phyloP scores from a whole-genome alignment of 75 land plant species.

The Cunninghamia lanceolata region DNA sequence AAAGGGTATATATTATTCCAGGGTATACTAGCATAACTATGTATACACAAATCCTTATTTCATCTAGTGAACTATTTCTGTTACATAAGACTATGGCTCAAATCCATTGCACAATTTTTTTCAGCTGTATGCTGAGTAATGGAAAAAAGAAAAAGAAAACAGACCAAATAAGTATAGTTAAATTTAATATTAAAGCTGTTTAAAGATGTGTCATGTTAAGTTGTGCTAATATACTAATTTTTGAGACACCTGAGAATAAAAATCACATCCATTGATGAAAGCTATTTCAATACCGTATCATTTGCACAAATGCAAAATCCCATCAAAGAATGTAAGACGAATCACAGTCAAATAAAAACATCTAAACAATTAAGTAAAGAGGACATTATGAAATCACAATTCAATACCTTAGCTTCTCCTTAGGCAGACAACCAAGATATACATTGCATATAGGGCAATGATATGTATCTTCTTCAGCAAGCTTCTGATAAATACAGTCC shows the following conservation, averaged over 20 bases:
- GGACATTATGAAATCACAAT: neutral
- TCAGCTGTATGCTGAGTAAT: neutral
- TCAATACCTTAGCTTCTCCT: constrained; percentile 79
- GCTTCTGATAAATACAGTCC: constrained; percentile 72
- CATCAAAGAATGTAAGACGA: neutral
- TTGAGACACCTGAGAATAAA: neutral
- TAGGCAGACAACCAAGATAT: constrained; percentile 68
- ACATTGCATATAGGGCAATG: constrained; percentile 84
- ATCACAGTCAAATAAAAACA: neutral
- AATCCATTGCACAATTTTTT: neutral
- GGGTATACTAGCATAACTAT: neutral
- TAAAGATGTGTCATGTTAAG: neutral
- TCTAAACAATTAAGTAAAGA: neutral
- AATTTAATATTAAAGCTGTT: neutral
- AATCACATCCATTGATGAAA: neutral
- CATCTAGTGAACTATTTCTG: neutral
- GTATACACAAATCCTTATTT: neutral
- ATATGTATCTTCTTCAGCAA: constrained; percentile 68
- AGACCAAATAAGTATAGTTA: neutral
- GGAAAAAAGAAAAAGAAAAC: neutral
- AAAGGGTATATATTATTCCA: neutral
- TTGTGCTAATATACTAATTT: neutral
- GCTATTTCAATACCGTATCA: neutral
- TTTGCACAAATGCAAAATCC: neutral
- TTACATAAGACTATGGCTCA: neutral